These are phyloP conservation scores for Colletotrichum sidae DNA, from an alignment of 2,329 filamentous ascomycete species.

Conservation along the genomic window DNA sequence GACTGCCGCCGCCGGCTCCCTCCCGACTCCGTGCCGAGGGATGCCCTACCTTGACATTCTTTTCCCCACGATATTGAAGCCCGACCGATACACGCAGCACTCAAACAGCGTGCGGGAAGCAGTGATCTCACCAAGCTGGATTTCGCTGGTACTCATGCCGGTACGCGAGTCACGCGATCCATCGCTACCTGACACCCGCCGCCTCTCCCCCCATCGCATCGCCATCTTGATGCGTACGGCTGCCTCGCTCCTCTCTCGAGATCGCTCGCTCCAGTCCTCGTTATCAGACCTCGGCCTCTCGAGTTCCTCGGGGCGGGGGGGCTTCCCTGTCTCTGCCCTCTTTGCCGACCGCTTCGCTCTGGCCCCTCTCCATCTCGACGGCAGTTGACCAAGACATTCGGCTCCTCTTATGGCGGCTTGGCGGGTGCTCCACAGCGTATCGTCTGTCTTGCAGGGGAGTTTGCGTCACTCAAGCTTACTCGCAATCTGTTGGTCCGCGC, in stretches of 20 bases:
- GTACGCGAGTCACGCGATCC: slow-evolving; percentile 17
- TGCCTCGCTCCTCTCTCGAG: no score
- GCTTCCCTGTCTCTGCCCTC: neutral
- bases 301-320: neutral
- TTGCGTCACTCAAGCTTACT: slow-evolving; percentile 4
- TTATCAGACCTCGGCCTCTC: neutral
- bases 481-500: slow-evolving; percentile 3
- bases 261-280: neutral
- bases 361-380: slow-evolving; percentile 3
- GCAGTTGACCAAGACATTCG: slow-evolving; percentile 11
- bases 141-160: neutral
- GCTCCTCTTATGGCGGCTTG: slow-evolving; percentile 27
- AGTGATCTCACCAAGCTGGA: slow-evolving; percentile 10
- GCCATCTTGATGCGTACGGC: neutral
- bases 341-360: neutral
- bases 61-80: neutral
- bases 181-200: slow-evolving; percentile 1
- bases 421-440: slow-evolving; percentile 17
- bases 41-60: neutral
- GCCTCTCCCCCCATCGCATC: neutral
- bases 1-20: slow-evolving; percentile 18
- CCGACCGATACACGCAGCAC: neutral
- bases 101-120: neutral
- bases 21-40: slow-evolving; percentile 1
- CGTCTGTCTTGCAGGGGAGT: slow-evolving; percentile 12